Conservation (phyloP, 768 basidiomycete genomes). For the Collybiopsis luxurians region DNA sequence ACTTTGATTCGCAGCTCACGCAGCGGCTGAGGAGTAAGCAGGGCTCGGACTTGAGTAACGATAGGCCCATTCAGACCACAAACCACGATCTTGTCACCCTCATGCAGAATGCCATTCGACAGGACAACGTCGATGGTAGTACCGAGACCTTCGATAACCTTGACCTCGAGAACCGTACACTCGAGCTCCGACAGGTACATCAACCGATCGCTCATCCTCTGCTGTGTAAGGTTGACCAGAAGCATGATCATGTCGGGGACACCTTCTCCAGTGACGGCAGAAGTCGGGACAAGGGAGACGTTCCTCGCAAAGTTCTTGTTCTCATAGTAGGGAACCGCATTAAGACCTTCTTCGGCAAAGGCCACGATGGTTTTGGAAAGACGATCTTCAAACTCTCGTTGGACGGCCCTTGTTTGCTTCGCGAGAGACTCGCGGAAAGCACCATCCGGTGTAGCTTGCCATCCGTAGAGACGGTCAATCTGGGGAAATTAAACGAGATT, state of each 20-base stretch:
- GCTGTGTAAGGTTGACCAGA: conserved; percentile 94
- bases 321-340: conserved; percentile 93
- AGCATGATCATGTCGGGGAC: conserved; percentile 99
- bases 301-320: conserved; percentile 94
- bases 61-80: conserved; percentile 98
- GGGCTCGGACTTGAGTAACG: conserved; percentile 88
- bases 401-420: conserved; percentile 73
- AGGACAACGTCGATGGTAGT: conserved; percentile 97
- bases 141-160: conserved; percentile 96
- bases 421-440: conserved; percentile 90
- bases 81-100: conserved; percentile 92
- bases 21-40: conserved; percentile 94
- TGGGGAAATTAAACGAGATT: conserved; percentile 25
- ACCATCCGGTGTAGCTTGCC: conserved; percentile 88
- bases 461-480: conserved; percentile 98
- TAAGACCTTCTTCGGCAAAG: conserved; percentile 97
- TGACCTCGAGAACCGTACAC: conserved; percentile 98
- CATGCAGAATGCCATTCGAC: conserved; percentile 88
- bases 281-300: conserved; percentile 96
- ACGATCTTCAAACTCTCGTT: conserved; percentile 92
- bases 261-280: conserved; percentile 97
- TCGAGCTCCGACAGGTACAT: conserved; percentile 98
- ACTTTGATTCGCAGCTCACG: conserved; percentile 96
- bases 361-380: conserved; percentile 82
- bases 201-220: conserved; percentile 94